These are phyloP conservation scores for Citrullus colocynthis DNA, from an alignment of 306 rosid genomes.

Conservation along the genomic window DNA sequence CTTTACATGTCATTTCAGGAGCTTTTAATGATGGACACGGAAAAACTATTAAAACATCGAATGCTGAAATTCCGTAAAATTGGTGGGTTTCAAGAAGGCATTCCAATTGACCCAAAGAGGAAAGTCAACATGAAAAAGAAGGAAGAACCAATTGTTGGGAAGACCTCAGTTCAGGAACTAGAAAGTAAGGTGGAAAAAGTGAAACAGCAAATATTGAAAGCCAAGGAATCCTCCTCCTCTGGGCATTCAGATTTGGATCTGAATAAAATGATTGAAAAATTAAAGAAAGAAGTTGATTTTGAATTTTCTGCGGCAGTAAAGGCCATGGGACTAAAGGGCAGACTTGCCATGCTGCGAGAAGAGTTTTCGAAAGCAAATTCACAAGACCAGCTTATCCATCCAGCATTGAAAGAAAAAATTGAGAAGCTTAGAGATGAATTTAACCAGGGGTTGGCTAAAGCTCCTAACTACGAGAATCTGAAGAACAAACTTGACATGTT, in stretches of 20 bases:
- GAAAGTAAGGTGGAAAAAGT: slow-evolving; percentile 12
- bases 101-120: slow-evolving; percentile 54
- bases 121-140: slow-evolving; percentile 58
- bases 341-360: slow-evolving; percentile 30
- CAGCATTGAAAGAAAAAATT: slow-evolving; percentile 41
- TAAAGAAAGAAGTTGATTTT: slow-evolving; percentile 43
- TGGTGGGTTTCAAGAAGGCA: slow-evolving; percentile 70
- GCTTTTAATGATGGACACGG: slow-evolving; percentile 43
- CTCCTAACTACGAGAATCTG: slow-evolving; percentile 50
- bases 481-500: slow-evolving; percentile 40
- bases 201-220: slow-evolving; percentile 9
- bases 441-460: slow-evolving; percentile 30
- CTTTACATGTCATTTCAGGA: slow-evolving; percentile 34
- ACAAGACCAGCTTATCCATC: slow-evolving; percentile 33
- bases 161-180: slow-evolving; percentile 10
- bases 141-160: slow-evolving; percentile 19
- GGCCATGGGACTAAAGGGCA: slow-evolving; percentile 45
- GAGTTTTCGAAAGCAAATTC: slow-evolving; percentile 41
- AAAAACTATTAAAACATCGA: slow-evolving; percentile 58
- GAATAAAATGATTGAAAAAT: slow-evolving; percentile 40
- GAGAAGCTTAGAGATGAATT: slow-evolving; percentile 50
- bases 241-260: slow-evolving; percentile 26
- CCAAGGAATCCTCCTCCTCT: slow-evolving; percentile 11
- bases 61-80: slow-evolving; percentile 66
- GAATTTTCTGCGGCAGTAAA: slow-evolving; percentile 55